Conservation (phyloP, 192 early-diverging fungal genomes). For the Backusella mclennaniae region DNA sequence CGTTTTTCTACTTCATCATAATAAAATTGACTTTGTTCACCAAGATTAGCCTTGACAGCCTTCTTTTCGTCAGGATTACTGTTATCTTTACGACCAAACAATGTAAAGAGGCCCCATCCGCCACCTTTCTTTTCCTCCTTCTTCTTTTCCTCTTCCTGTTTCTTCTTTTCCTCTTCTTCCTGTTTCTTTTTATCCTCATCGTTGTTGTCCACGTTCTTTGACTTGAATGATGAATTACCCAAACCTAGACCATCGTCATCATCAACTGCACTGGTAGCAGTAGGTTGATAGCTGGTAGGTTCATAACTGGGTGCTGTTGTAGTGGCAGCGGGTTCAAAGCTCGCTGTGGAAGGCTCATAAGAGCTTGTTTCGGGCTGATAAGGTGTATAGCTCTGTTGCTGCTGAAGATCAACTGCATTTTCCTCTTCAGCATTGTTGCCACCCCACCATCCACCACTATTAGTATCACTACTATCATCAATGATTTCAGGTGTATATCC, state of each 20-base stretch:
- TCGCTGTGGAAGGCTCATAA: not conserved
- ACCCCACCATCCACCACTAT: conserved; percentile 52
- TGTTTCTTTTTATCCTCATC: not conserved
- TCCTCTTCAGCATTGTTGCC: conserved; percentile 41
- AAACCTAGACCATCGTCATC: conserved; percentile 63
- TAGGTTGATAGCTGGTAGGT: conserved; percentile 12
- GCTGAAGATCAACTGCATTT: conserved; percentile 17
- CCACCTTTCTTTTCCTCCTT: conserved; percentile 7
- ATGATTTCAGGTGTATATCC: conserved; percentile 5
- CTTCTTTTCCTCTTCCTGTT: conserved; percentile 20
- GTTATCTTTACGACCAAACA: conserved; percentile 24
- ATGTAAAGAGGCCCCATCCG: conserved; percentile 38
- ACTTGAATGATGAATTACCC: conserved; percentile 49
- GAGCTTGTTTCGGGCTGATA: not conserved
- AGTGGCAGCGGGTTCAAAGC: not conserved
- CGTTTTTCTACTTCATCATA: conserved; percentile 84
- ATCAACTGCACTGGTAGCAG: conserved; percentile 2
- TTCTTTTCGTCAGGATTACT: conserved; percentile 25
- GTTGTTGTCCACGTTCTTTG: conserved; percentile 12
- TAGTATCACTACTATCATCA: not conserved
- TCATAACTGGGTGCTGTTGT: conserved; percentile 5
- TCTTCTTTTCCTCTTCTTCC: conserved; percentile 32
- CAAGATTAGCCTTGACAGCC: conserved; percentile 81
- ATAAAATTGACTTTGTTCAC: conserved; percentile 78
- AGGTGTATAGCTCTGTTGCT: not conserved